Base-by-base conservation (phyloP, 768 basidiomycete species). In the Collybiopsis luxurians region DNA sequence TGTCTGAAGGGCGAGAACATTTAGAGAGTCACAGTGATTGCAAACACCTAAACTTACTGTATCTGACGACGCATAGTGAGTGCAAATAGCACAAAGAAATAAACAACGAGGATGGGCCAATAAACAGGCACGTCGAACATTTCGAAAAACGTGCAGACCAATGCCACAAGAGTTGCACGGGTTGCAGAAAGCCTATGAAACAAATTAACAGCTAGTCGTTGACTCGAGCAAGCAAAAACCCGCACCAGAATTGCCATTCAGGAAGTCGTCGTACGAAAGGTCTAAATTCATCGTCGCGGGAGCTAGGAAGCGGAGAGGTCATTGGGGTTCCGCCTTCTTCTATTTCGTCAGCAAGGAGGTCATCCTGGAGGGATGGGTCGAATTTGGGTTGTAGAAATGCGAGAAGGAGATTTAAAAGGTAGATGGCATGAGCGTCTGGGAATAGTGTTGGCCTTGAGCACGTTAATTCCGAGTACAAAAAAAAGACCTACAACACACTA, bases 331-430 rank as follows among this genome's bases (percentile, higher is more conserved):
- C 78, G 2, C 88, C 90, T 68, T 93, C 95, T 65, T 99, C 97
- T 19, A 97, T 89, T 67, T 98, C 95, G 62, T 95, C 91, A 1
- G 94, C 97, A 60, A 92, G 79, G 12, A 98, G 77, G 69, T 99
- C 97, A 45, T 92, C 92, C 61, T 95, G 90, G 30, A 98, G 76
- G 1, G 95, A 96, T 0, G 97, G 96, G 72, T 99, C 97, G 70
- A 99, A 98, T 70, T 89, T 92, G 31, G 97, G 97, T 77, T 98
- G 95, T 17, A 99, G 79, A 79, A 99, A 99, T 1, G 97, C 96
- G 62, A 99, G 82, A 54, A 99, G 85, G 53, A 99, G 84, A 75
- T 99, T 97, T 58, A 98, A 82, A 60, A 96, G 84, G 74, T 98
- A 98, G 63, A 97, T 98, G 28, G 92, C 95, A 63, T 91, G 87